These are phyloP conservation scores for Candida silvicultrix DNA, from an alignment of 805 yeast genomes.

Conservation along the genomic window DNA sequence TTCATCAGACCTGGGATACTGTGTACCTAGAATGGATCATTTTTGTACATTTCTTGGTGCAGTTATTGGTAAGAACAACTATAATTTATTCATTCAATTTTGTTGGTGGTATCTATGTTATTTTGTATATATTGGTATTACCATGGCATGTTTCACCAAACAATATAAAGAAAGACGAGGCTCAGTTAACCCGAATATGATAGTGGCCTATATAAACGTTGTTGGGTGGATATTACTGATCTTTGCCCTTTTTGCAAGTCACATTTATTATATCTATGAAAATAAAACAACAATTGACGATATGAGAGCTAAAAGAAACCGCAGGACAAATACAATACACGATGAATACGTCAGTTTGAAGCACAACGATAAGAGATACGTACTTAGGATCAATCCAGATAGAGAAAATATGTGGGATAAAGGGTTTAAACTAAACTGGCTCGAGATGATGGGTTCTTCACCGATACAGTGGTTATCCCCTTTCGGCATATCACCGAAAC, in stretches of 20 bases:
- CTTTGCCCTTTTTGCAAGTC: slow-evolving; percentile 34
- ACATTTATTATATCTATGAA: slow-evolving; percentile 34
- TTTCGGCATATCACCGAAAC: slow-evolving; percentile 5
- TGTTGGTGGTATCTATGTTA: slow-evolving; percentile 29
- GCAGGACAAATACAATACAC: slow-evolving; percentile 12
- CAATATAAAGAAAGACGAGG: slow-evolving; percentile 17
- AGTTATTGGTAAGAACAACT: slow-evolving; percentile 65
- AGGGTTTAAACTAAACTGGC: slow-evolving; percentile 19
- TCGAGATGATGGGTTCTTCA: slow-evolving; percentile 24
- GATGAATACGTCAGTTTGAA: slow-evolving; percentile 22
- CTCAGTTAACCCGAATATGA: slow-evolving; percentile 39
- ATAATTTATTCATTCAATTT: slow-evolving; percentile 51
- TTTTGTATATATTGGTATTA: slow-evolving; percentile 33
- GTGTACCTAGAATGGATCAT: slow-evolving; percentile 79
- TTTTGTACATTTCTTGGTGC: slow-evolving; percentile 74
- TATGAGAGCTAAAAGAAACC: slow-evolving; percentile 30
- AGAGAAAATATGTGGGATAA: slow-evolving; percentile 15
- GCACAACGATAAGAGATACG: slow-evolving; percentile 33
- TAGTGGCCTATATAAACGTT: slow-evolving; percentile 38
- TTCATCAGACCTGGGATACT: slow-evolving; percentile 44
- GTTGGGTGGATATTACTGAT: slow-evolving; percentile 42
- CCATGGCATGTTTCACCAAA: slow-evolving; percentile 29
- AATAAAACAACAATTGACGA: slow-evolving; percentile 61
- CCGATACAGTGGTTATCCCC: slow-evolving; percentile 26
- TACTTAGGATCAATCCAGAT: slow-evolving; percentile 25